Percentiles rank a stretch among this genome's conserved stretches.
Conservation (phyloP, 129 eudicot genomes). For the Silybum marianum region DNA sequence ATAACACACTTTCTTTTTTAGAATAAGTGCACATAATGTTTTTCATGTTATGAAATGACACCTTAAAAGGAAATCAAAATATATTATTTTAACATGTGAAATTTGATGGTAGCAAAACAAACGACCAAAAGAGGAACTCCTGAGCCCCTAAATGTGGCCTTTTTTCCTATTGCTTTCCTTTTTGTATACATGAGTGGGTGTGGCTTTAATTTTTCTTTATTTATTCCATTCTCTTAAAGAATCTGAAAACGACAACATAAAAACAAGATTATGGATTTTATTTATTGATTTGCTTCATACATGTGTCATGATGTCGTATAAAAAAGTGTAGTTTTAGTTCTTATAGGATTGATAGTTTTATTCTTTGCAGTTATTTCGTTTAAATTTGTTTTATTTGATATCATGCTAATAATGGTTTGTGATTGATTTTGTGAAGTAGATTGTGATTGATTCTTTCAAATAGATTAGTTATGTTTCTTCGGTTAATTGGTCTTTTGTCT, state of each 20-base stretch:
- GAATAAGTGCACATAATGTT: not conserved
- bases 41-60: conserved; percentile 8
- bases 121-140: conserved; percentile 20
- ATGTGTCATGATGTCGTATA: not conserved
- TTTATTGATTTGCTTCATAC: not conserved
- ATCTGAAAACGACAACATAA: not conserved
- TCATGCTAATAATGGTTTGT: not conserved
- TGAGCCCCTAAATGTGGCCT: conserved; percentile 31
- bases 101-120: conserved; percentile 28
- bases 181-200: not conserved
- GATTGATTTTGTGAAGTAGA: too few species aligned
- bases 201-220: not conserved
- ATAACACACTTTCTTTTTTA: not conserved
- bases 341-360: not conserved
- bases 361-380: not conserved
- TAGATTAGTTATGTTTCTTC: not conserved
- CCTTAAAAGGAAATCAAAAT: conserved; percentile 3
- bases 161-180: conserved; percentile 18
- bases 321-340: not conserved
- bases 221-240: not conserved
- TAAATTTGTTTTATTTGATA: not conserved
- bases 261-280: not conserved
- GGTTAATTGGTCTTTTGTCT: not conserved
- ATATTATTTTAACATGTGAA: conserved; percentile 17
- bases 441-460: not conserved